Base-by-base conservation (phyloP, 2,329 filamentous ascomycete genomes). In the Trichophyton simii region DNA sequence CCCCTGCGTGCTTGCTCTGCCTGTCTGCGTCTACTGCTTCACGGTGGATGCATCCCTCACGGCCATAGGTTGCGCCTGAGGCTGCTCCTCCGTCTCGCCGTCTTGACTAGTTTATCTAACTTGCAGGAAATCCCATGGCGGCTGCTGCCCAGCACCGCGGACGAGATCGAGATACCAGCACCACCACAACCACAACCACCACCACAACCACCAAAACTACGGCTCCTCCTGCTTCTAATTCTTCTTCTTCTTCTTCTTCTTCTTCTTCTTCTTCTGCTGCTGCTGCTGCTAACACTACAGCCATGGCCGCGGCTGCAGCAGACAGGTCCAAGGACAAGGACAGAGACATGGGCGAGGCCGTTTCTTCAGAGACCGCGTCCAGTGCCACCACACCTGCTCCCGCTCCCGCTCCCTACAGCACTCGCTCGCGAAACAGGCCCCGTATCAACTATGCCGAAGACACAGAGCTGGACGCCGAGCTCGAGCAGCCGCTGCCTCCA, bases 371-470 rank as follows among this genome's bases (percentile, higher is more conserved):
- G 61, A 68, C 67, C 63, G 70, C 72, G 52, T 73, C 74, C 18
- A 71, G 72, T 63, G 69, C 73, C 64, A 72, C 72, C 66, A 68
- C 69, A 64, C 73, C 77, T 67, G 77, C 84, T 67, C 86, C 85
- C 57, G 34, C 34, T 36, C 73, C 77, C 67, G 77, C 84, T 67
- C 86, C 85, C 57, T 96, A 99, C 75, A 92, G 92, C 70, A 99
- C 94, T 72, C 87, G 91, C 69, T 96, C 91, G 68, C 88, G 94
- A 73, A 95, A 95, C 75, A 87, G 91, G 48, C 84, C 82, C 67
- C 88, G 94, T 67, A 86, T 87, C 66, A 99, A 99, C 76, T 99
- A 99, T 75, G 92, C 94, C 58, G 94, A 99, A 77, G 89, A 92
- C 75, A 88, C 83, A 76, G 92, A 96, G 74, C 80, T 91, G 67